Evolutionary conservation across 192 early-diverging fungal species (phyloP), one percentile per base, ranked within the genome.

Genomic region (Dispira simplex): DNA sequence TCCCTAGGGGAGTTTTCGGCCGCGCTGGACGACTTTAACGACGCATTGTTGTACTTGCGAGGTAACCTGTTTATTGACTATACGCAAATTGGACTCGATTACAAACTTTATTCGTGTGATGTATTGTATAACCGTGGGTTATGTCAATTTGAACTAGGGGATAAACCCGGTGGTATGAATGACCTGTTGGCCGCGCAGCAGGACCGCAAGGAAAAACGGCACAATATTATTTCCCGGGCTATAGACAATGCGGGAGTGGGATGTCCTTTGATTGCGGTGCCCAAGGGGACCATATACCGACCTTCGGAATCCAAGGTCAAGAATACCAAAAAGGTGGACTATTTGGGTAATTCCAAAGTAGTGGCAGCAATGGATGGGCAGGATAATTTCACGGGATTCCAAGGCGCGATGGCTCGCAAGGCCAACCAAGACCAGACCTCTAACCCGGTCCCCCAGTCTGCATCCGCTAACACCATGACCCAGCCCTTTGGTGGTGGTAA

Each of bases 11-110:
- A 85, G 20, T 84, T 91, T 67, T 68, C 81, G 12, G 77, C 79
- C 39, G 90, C 91, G 60, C 74, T 89, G 27, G 66, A 71, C 20
- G 89, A 89, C 71, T 98, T 93, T 71, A 79, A 90, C 68, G 84
- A 83, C 63, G 85, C 91, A 14, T 79, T 87, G 58, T 69, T 85
- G 79, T 84, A 82, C 70, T 68, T 92, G 60, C 83, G 89, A 51
- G 87, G 88, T 62, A 95, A 93, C 73, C 76, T 83, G 63, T 80
- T 88, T 46, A 95, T 98, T 63, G 92, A 98, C 73, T 98, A 98
- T 70, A 83, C 83, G 64, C 96, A 98, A 70, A 78, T 98, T 43
- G 96, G 96, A 4, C 83, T 97, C 44, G 79, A 85, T 43, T 94
- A 86, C 76, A 90, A 92, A 70, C 79, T 98, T 28, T 92, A 87